Evolutionary conservation across 1,284 basidiomycete genomes (phyloP).

Genomic region (Moesziomyces sp.): DNA sequence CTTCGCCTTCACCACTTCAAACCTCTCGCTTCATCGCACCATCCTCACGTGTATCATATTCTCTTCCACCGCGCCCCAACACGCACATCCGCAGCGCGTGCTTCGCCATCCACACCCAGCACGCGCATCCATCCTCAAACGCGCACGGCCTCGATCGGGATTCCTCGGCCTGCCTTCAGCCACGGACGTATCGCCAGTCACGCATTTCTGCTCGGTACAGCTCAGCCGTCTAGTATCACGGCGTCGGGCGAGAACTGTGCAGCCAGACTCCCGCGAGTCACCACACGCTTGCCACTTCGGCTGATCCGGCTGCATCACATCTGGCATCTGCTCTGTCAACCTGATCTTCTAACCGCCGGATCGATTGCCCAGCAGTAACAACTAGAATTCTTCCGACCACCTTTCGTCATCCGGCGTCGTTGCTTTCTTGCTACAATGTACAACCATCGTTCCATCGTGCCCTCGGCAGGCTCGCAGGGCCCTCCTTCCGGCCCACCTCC

Average conservation of each 20-base stretch:
- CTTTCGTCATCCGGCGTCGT: no score
- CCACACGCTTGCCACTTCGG: no score
- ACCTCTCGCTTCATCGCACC: no score
- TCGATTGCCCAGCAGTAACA: no score
- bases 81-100: neutral
- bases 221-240: no score
- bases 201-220: neutral
- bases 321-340: no score
- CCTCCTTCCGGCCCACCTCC: slow-evolving; percentile 41
- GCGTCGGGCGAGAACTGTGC: no score
- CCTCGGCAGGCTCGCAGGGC: slow-evolving; percentile 39
- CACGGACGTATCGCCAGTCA: no score
- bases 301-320: no score
- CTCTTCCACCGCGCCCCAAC: neutral
- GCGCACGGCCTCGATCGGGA: neutral
- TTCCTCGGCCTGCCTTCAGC: neutral
- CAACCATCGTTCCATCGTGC: slow-evolving; percentile 49
- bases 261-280: no score
- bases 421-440: slow-evolving; percentile 28
- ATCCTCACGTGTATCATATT: neutral
- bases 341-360: no score
- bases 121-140: neutral
- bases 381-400: no score
- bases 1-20: neutral
- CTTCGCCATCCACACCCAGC: neutral